Percentiles rank a stretch among this genome's conserved stretches.
Evolutionary conservation across 1,139 yeast genomes (phyloP).

Genomic region (Magnusiomyces tetraspermus): DNA sequence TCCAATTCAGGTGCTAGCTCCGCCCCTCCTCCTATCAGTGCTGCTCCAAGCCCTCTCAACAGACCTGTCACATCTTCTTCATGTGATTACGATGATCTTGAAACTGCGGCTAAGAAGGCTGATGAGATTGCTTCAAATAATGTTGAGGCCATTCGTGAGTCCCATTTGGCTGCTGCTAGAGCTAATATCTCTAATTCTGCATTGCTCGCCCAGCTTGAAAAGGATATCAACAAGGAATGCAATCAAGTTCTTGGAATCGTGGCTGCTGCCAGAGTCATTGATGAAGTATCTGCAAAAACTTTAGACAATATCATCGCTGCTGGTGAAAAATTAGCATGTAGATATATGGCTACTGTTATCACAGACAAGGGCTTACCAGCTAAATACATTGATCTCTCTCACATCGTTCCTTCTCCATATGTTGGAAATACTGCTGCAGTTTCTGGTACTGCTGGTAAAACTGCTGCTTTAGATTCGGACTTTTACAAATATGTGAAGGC

Average conservation of each 20-base stretch:
- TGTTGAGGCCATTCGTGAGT: conserved; percentile 58
- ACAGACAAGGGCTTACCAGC: conserved; percentile 73
- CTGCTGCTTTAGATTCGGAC: conserved; percentile 42
- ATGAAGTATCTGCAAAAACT: conserved; percentile 84
- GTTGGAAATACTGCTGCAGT: background rate
- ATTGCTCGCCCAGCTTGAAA: conserved; percentile 42
- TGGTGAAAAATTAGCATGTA: conserved; percentile 87
- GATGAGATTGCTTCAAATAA: background rate
- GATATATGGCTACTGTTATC: conserved; percentile 77
- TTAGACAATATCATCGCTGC: conserved; percentile 83
- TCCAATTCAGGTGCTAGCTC: background rate
- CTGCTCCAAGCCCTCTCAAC: background rate
- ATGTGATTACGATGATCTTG: conserved; percentile 26
- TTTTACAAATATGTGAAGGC: conserved; percentile 56
- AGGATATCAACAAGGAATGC: conserved; percentile 56
- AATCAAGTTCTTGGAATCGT: conserved; percentile 58
- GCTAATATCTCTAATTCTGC: conserved; percentile 39
- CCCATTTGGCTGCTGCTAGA: conserved; percentile 71
- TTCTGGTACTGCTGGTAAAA: background rate
- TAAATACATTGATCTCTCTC: conserved; percentile 67
- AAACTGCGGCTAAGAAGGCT: background rate
- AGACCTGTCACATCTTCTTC: background rate
- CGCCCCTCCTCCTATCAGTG: background rate
- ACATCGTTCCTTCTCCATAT: conserved; percentile 37
- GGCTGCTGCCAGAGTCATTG: conserved; percentile 82